Evolutionary conservation across 441 rosid species (phyloP).

Genomic region (Raphanus hybrid): DNA sequence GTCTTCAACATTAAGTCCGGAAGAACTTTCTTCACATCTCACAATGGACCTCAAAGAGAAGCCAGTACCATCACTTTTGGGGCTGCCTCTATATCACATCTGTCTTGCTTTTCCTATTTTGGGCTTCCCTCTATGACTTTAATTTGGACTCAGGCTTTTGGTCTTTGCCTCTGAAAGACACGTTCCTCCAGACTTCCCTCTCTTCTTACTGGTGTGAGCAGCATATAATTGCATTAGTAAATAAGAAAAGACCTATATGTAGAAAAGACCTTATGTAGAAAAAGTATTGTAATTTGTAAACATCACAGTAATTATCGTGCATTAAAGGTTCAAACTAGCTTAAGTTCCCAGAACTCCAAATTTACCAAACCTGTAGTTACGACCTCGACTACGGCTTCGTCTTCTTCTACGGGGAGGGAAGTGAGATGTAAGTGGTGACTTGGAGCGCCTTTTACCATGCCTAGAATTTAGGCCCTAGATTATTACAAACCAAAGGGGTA

Average conservation of each 20-base stretch:
- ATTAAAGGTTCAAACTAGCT: too few species aligned
- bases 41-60: slow-evolving; percentile 40
- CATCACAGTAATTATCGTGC: background rate
- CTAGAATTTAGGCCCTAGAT: slow-evolving; percentile 29
- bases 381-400: slow-evolving; percentile 69
- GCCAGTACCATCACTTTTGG: slow-evolving; percentile 45
- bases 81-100: slow-evolving; percentile 39
- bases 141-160: slow-evolving; percentile 50
- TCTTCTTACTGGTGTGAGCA: slow-evolving; percentile 64
- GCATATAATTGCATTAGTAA: slow-evolving; percentile 32
- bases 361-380: slow-evolving; percentile 50
- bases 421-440: slow-evolving; percentile 42
- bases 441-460: too few species aligned
- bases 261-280: background rate
- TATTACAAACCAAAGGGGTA: background rate
- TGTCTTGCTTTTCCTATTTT: slow-evolving; percentile 30
- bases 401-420: slow-evolving; percentile 69
- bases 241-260: background rate
- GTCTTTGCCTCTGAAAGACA: slow-evolving; percentile 52
- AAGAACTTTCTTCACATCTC: slow-evolving; percentile 47
- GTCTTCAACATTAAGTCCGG: slow-evolving; percentile 49
- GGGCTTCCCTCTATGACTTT: slow-evolving; percentile 48
- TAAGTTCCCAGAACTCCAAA: background rate
- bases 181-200: slow-evolving; percentile 49
- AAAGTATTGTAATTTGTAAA: background rate